A percentile compares a stretch with the other conserved stretches of the same genome.
These are phyloP conservation scores for Escallonia herrerae DNA, from an alignment of 129 eudicot genomes.

Conservation along the genomic window DNA sequence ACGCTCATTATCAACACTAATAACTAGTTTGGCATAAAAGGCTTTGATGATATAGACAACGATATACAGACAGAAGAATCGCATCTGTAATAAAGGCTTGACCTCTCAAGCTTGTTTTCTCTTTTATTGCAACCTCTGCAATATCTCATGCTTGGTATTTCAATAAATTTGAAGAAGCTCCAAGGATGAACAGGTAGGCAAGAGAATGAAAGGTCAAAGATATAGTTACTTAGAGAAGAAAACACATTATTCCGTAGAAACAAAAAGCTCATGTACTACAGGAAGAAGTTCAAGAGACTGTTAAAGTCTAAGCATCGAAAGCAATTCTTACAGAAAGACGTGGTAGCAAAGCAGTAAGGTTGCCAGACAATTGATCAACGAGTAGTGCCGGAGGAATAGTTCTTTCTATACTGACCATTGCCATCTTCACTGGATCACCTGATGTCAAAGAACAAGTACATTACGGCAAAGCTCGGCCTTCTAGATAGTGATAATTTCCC, in stretches of 20 bases:
- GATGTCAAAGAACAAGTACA: constrained; percentile 8
- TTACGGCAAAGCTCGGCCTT: background rate
- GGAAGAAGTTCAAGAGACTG: background rate
- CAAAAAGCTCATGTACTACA: constrained; percentile 2
- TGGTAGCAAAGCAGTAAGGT: constrained; percentile 64
- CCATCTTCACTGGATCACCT: constrained; percentile 96
- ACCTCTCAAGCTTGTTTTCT: background rate
- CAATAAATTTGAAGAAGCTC: background rate
- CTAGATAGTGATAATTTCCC: background rate
- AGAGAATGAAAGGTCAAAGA: background rate
- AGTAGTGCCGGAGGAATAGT: constrained; percentile 31
- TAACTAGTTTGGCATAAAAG: too few relatives aligned
- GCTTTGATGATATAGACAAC: too few relatives aligned
- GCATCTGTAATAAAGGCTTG: background rate
- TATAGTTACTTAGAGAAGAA: background rate
- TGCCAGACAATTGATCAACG: constrained; percentile 45
- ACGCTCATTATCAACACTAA: too few relatives aligned
- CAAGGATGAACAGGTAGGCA: background rate
- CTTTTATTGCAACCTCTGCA: too few relatives aligned
- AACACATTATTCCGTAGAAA: background rate
- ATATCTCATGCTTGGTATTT: background rate
- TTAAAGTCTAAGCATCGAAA: background rate
- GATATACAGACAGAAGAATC: too few relatives aligned
- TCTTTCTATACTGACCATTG: constrained; percentile 41
- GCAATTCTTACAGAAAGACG: constrained; percentile 56